These are phyloP conservation scores for Cyberlindnera suaveolens DNA, from an alignment of 805 yeast genomes.

Conservation along the genomic window DNA sequence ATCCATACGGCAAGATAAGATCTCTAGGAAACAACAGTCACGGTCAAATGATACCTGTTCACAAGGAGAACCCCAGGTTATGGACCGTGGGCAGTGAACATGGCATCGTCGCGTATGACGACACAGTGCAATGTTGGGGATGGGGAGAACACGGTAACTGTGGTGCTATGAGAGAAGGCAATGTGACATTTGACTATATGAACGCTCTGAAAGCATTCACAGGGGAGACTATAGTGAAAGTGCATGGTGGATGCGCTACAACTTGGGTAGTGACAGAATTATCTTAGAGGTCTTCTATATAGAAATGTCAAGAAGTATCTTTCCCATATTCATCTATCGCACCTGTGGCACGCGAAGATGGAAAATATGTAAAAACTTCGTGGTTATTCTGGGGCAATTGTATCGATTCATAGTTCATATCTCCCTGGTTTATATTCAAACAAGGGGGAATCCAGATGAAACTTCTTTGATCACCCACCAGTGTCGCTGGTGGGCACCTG, in stretches of 20 bases:
- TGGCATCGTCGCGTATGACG: constrained; percentile 39
- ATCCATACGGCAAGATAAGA: constrained; percentile 20
- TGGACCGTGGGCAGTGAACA: constrained; percentile 81
- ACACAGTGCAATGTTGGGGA: constrained; percentile 72
- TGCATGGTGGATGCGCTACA: constrained; percentile 64
- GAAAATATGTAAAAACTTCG: constrained; percentile 76
- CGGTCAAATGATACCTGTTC: constrained; percentile 47
- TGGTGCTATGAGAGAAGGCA: constrained; percentile 34
- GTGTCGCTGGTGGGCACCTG: constrained; percentile 7
- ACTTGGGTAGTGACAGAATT: constrained; percentile 45
- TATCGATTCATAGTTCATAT: constrained; percentile 38
- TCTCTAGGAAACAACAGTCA: constrained; percentile 76
- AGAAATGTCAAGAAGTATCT: constrained; percentile 65
- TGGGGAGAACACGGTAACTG: constrained; percentile 99
- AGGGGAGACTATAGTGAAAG: constrained; percentile 21
- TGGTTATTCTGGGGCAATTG: constrained; percentile 52
- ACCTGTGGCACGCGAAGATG: constrained; percentile 42
- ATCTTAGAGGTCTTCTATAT: background rate
- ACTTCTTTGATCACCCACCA: constrained; percentile 12
- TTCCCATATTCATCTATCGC: constrained; percentile 72
- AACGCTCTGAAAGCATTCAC: constrained; percentile 28
- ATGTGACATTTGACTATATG: constrained; percentile 25
- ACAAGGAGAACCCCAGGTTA: background rate
- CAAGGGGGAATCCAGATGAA: constrained; percentile 7
- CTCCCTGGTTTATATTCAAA: background rate